Evolutionary conservation across 371 early-diverging fungal species (phyloP), one percentile per base, ranked within the genome.

Genomic region (Apophysomyces variabilis): DNA sequence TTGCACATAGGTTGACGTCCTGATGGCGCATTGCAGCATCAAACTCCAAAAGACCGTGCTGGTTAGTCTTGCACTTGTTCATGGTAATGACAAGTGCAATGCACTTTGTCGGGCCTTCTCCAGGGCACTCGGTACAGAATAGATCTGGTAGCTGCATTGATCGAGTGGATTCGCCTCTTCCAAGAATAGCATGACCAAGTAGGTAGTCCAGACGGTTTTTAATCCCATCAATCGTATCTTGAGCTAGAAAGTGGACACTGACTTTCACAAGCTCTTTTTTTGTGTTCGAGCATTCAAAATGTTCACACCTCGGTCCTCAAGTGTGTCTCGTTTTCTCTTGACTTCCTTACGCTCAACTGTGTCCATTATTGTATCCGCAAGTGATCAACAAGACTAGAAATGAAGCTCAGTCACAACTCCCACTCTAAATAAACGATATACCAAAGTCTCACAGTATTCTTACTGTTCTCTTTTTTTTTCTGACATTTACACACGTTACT

Each of bases 31-130:
- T 45, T 13, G 32, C 35, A 6, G 47, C 62, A 44, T 18, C 62
- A 36, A 36, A 32, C 16, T 61, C 46, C 62, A 50, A 14, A 47
- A 50, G 45, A 5, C 46, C 62, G 13, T 46, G 26, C 47, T 61
- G 26, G 12, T 61, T 61, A 9, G 46, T 46, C 16, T 61, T 61
- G 5, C 45, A 50, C 37, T 46, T 21, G 12, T 12, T 43, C 36
- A 61, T 32, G 46, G 46, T 37, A 43, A 61, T 46, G 4, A 45
- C 62, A 21, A 61, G 26, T 12, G 62, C 45, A 61, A 26, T 21
- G 47, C 62, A 50, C 11, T 18, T 12, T 7, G 37, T 26, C 9
- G 26, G 7, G 35, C 46, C 62, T 46, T 61, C 62, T 3, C 35
- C 26, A 18, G 6, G 46, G 16, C 46, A 45, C 46, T 45, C 16